Evolutionary conservation across 768 basidiomycete species (phyloP), one percentile per base, ranked within the genome.

Genomic region (Naganishia friedmannii): DNA sequence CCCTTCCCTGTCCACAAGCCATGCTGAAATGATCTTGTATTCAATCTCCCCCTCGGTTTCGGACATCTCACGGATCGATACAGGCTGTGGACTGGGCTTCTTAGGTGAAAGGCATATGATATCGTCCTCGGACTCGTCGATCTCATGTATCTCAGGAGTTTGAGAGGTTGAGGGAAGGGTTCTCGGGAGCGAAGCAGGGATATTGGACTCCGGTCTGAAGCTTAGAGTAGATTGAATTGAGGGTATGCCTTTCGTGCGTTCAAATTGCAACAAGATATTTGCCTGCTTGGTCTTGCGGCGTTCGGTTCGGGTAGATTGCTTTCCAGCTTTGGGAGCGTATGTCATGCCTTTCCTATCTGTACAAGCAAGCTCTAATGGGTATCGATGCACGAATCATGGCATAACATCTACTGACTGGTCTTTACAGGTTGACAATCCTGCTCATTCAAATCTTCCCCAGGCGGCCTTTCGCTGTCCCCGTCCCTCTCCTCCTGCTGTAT

Each of bases 281-380:
- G 55, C 10, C 19, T 56, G 32, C 28, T 19, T 15, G 3, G 4
- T 19, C 3, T 32, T 3, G 3, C 31, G 26, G 5, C 55, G 31
- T 10, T 29, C 55, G 6, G 55, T 56, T 32, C 55, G 3, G 3
- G 32, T 17, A 10, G 55, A 4, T 56, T 28, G 55, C 7, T 32
- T 26, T 15, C 28, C 26, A 29, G 55, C 28, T 21, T 6, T 56
- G 9, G 55, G 55, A 28, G 31, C 31, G 17, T 56, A 56, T 32
- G 7, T 56, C 55, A 56, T 53, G 53, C 53, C 53, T 53, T 23
- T 53, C 17, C 53, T 53, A n/a, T n/a, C 53, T 53, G 28, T 21
- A 21, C 17, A 17, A 53, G 28, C 3, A 23, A 23, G 23, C 17
- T 51, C n/a, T 26, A 51, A 26, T 21, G 53, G n/a, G 23, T 53